Evolutionary conservation across 768 basidiomycete species (phyloP), one percentile per base, ranked within the genome.

Genomic region (Terana coerulea): DNA sequence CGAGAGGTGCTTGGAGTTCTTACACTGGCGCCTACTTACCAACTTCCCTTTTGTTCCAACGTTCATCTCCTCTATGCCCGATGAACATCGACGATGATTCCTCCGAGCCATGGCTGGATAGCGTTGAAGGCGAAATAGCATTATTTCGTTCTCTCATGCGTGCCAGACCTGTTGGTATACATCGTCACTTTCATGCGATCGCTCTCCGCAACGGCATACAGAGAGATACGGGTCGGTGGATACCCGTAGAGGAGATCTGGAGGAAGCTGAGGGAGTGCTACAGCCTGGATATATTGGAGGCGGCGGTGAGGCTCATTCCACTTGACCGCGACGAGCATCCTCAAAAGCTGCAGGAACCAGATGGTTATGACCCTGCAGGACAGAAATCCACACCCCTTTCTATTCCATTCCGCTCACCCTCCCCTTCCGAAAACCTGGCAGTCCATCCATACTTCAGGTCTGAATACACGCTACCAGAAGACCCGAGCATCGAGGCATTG

Each of bases 71-170:
- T 39, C 24, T 15, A 40, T 40, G 14, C 28, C 24, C 3, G 17
- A 59, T 62, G 61, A 56, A 55, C 10, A 54, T 52, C n/a, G 55
- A 55, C 43, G 55, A 54, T 28, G 39, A 44, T 11, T 34, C 47
- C 11, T 39, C 47, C 8, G 33, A 34, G 2, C 49, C 68, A 21
- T 84, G 86, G 62, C 80, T 93, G 34, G 77, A 84, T 62, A 82
- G 79, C 6, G 79, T 90, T 47, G 81, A 85, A 59, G 91, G 91
- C 34, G 91, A 94, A 67, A 88, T 91, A 41, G 77, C 87, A 8
- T 87, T 94, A 69, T 92, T 93, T 64, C 80, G 86, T 44, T 86
- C 88, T 6, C 73, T 91, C 47, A 88, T 88, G 78, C 83, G 83
- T 39, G 79, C 88, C 15, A 77, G 91, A 49, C 91, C 91, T 0